A percentile compares a stretch with the other conserved stretches of the same genome.
Conservation (phyloP, 768 basidiomycete genomes). For the Boletus huronensis region DNA sequence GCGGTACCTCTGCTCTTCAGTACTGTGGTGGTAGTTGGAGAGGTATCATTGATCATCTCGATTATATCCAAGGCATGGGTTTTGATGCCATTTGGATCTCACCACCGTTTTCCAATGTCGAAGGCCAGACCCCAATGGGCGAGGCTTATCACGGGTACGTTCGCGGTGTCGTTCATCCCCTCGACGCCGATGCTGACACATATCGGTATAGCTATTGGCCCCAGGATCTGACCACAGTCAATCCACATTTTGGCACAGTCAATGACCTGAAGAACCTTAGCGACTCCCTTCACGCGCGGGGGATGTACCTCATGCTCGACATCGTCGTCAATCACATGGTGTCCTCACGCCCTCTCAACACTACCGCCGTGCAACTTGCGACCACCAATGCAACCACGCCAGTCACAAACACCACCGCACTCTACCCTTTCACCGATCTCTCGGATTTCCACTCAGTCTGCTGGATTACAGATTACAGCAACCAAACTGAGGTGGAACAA, state of each 20-base stretch:
- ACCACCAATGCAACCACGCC: constrained; percentile 6
- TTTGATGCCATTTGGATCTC: constrained; percentile 61
- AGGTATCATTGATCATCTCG: constrained; percentile 50
- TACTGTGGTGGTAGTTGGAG: constrained; percentile 61
- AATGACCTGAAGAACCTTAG: constrained; percentile 50
- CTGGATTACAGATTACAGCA: constrained; percentile 41
- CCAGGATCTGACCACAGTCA: constrained; percentile 44
- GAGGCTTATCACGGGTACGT: constrained; percentile 55
- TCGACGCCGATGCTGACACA: background rate
- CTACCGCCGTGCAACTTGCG: constrained; percentile 23
- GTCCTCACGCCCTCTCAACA: constrained; percentile 27
- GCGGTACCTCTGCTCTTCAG: constrained; percentile 44
- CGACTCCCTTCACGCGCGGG: constrained; percentile 44
- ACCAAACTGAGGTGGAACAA: constrained; percentile 48
- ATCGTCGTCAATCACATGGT: constrained; percentile 63
- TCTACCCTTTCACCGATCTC: constrained; percentile 33
- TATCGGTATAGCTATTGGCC: constrained; percentile 47
- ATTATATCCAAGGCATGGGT: constrained; percentile 62
- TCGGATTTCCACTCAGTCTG: constrained; percentile 40
- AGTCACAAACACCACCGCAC: constrained; percentile 18
- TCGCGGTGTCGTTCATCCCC: background rate
- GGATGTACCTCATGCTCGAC: constrained; percentile 62
- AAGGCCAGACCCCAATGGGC: constrained; percentile 46
- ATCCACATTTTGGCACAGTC: constrained; percentile 50
- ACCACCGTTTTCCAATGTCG: constrained; percentile 49